Base-by-base conservation (phyloP, 2,329 filamentous ascomycete species). In the Pseudogymnoascus sp. region DNA sequence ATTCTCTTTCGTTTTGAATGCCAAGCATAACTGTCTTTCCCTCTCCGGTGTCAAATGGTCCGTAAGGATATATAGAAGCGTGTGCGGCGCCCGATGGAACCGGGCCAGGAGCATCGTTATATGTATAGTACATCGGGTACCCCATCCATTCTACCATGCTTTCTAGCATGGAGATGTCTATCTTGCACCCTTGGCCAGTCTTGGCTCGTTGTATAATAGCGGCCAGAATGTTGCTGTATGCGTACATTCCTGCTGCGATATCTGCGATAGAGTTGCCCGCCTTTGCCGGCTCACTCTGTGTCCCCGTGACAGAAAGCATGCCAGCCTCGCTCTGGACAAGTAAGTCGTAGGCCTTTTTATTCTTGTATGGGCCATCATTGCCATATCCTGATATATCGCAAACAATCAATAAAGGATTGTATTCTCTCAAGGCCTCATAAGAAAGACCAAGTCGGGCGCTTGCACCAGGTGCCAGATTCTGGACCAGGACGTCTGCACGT, bases 61-160 rank as follows among this genome's bases (percentile, higher is more conserved):
- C 82, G 60, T 85, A 85, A 0, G 83, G 83, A 65, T 84, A 85
- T 5, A 85, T 82, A 0, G 79, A 74, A 0, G 82, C 81, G 65
- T 85, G 83, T 1, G 80, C 78, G 0, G 82, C 81, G 1, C 83
- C 82, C 0, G 77, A 77, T 1, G 79, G 76, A 1, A 72, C 71
- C 0, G 81, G 81, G 0, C 76, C 73, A 0, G 77, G 66, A 2
- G 79, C 77, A 2, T 76, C 78, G 2, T 81, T 72, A 65, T 77
- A 81, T 0, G 81, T 73, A 65, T 85, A 85, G 68, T 85, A 83
- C 68, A 83, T 70, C 0, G 81, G 82, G 60, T 84, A 85, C 0
- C 74, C 74, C 82, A 85, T 85, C 83, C 83, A 85, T 68, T 85
- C 83, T 0, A 79, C 76, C 81, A 85, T 82, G 60, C 79, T 78